Evolutionary conservation across 306 rosid genomes (phyloP), one percentile per base, ranked within the genome.

Genomic region (Herpetospermum pedunculosum): DNA sequence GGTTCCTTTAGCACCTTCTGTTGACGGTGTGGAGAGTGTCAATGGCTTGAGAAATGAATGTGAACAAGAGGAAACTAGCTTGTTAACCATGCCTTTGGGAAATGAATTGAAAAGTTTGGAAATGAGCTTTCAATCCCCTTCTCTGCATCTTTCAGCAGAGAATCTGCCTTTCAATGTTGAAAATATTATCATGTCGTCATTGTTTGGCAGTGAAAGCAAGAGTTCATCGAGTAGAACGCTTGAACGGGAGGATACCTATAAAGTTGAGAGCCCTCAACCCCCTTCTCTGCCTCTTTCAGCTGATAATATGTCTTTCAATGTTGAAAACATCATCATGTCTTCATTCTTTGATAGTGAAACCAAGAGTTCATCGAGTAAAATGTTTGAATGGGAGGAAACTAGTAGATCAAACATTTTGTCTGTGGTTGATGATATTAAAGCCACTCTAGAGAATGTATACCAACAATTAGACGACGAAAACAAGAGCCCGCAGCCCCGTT

Each of bases 1-100:
- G 74, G 81, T 78, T 69, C 80, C 73, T 32, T 77, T 80, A 34
- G 89, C 83, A 26, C 80, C 85, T 77, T 37, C 80, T 1, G 26
- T 68, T 73, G 46, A 35, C 69, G 72, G 47, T 54, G 37, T 35
- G 43, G 82, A 80, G 47, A 57, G 54, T 50, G 74, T 55, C 29
- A 68, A 59, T 71, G 25, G 37, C 11, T 15, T 15, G 3, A 62
- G 41, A 23, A 62, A 77, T 44, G 60, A 71, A 64, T 74, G 16
- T 23, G 80, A n/a, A 63, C 38, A 53, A 75, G 77, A 64, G 41
- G 79, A 68, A 68, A 41, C 37, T 34, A 28, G 57, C 68, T 63
- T 13, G 19, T 2, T 67, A 8, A 64, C 60, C 77, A 23, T 6
- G 21, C 49, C 48, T 59, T 14, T 18, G 14, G 38, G 69, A 58